Conservation (phyloP, 257 asterid species). For the Scutellaria baicalensis region DNA sequence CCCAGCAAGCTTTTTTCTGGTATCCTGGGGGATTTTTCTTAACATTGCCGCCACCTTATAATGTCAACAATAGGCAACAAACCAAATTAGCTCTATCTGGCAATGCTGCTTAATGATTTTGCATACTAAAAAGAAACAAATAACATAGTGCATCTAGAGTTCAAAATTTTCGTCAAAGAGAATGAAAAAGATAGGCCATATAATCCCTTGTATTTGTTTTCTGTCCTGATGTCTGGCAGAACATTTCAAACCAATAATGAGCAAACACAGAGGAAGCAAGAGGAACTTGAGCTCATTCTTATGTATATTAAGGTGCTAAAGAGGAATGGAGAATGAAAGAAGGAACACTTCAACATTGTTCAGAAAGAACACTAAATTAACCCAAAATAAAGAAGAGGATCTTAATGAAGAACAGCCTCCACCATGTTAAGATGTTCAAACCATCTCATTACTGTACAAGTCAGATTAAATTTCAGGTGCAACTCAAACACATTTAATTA, state of each 20-base stretch:
- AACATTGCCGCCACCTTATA: conserved; percentile 60
- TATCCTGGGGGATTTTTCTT: conserved; percentile 55
- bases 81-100: conserved; percentile 2
- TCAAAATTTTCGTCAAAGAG: neutral
- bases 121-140: neutral
- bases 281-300: conserved; percentile 9
- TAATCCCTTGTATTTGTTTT: neutral
- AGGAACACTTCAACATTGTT: neutral
- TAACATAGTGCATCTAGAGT: neutral
- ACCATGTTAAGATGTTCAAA: neutral
- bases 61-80: conserved; percentile 13
- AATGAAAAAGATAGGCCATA: neutral
- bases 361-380: neutral
- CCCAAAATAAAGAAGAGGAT: neutral
- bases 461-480: neutral
- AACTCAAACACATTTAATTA: no score
- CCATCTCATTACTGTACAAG: neutral
- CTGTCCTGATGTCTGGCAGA: neutral
- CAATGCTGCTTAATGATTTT: neutral
- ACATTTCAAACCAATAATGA: neutral
- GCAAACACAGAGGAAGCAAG: conserved; percentile 4
- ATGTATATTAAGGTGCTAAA: neutral
- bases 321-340: neutral
- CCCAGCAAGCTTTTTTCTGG: conserved; percentile 55
- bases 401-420: conserved; percentile 4